phyloP scores from a whole-genome alignment of 75 land plant species.

The Isoetes taiwanensis region DNA sequence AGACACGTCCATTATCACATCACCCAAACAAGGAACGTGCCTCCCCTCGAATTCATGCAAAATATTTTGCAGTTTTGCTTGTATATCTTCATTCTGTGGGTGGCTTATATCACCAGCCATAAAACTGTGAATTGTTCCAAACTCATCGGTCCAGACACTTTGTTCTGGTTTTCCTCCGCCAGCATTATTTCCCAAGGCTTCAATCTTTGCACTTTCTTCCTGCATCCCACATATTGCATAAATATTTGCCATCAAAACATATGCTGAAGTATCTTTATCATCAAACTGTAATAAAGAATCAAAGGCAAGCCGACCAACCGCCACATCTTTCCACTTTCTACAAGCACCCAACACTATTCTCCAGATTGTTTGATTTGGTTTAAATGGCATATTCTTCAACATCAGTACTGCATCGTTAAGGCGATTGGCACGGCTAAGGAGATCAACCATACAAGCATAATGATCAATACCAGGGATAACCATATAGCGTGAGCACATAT shows the following conservation, averaged over 20 bases:
- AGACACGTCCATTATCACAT: conserved; percentile 24
- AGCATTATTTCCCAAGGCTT: too few relatives aligned
- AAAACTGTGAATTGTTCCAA: conserved; percentile 26
- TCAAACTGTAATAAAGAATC: background rate
- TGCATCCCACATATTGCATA: background rate
- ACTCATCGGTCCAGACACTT: conserved; percentile 41
- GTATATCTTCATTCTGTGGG: conserved; percentile 25
- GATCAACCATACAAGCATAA: conserved; percentile 42
- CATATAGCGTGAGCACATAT: conserved; percentile 19
- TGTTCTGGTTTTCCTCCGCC: too few relatives aligned
- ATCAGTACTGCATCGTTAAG: conserved; percentile 25
- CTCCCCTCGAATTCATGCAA: conserved; percentile 13
- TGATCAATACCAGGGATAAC: conserved; percentile 32
- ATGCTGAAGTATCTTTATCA: background rate
- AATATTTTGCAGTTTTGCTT: conserved; percentile 24
- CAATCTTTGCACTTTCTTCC: too few relatives aligned
- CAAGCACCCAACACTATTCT: conserved; percentile 37
- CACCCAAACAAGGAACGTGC: conserved; percentile 1
- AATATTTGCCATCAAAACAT: conserved; percentile 5
- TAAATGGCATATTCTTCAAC: conserved; percentile 25
- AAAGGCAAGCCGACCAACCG: conserved; percentile 21
- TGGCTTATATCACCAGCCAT: conserved; percentile 39
- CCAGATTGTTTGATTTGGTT: conserved; percentile 40
- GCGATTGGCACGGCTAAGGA: conserved; percentile 35
- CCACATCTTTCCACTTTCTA: conserved; percentile 21